Conservation (phyloP, 2,329 filamentous ascomycete genomes). For the Colletotrichum godetiae region DNA sequence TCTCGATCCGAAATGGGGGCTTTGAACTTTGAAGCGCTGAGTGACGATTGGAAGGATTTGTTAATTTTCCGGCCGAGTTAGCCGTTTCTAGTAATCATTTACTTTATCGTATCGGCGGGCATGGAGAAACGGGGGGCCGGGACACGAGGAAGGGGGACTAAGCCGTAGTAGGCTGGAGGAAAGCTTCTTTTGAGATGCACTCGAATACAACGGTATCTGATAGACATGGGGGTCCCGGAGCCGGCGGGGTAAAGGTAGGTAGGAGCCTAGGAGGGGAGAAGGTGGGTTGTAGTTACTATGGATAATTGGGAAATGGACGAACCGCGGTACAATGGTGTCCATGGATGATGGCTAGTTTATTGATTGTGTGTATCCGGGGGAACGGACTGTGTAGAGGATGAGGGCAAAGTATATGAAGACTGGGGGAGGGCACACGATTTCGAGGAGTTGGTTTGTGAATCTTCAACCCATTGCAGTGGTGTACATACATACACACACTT, state of each 20-base stretch:
- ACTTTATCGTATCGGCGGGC: not conserved
- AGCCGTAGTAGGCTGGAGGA: conserved; percentile 15
- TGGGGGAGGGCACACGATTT: not conserved
- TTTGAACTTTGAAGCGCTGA: not conserved
- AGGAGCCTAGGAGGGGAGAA: no score
- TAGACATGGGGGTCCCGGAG: conserved; percentile 20
- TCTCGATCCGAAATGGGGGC: not conserved
- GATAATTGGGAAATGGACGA: not conserved
- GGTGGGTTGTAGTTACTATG: not conserved
- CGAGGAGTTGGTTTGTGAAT: not conserved
- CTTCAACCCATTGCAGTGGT: not conserved
- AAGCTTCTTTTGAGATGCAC: not conserved
- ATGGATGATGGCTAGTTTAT: not conserved
- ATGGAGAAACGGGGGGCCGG: not conserved
- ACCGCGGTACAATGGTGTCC: no score
- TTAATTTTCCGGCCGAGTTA: conserved; percentile 15
- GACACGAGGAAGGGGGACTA: not conserved
- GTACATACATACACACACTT: not conserved
- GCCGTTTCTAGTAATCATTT: not conserved
- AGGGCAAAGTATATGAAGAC: not conserved
- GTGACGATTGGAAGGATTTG: conserved; percentile 23
- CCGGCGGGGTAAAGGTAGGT: not conserved
- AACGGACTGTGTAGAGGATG: not conserved
- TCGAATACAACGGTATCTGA: not conserved
- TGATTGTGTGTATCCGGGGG: not conserved